Conservation (phyloP, 163 green algal species). For the Volvox carteri region DNA sequence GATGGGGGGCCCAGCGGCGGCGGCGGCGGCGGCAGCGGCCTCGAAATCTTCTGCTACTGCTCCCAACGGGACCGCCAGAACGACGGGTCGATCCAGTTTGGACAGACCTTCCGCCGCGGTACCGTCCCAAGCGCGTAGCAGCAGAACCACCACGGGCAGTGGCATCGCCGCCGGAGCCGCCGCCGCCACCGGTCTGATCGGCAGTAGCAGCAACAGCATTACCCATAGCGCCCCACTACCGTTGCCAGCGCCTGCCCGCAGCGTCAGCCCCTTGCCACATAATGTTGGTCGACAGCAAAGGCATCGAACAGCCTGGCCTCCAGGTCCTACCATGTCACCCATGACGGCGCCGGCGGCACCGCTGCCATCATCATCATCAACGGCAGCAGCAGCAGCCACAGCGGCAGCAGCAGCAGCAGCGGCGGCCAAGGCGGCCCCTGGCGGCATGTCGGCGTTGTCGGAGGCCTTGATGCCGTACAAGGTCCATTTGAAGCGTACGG, state of each 20-base stretch:
- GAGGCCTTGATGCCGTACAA: constrained; percentile 50
- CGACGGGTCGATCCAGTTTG: background rate
- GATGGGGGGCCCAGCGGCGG: too few relatives aligned
- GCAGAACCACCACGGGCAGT: background rate
- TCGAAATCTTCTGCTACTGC: background rate
- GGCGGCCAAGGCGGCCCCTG: background rate
- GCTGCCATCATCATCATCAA: background rate
- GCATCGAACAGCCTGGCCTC: background rate
- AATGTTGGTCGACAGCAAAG: constrained; percentile 7
- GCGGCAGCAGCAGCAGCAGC: background rate
- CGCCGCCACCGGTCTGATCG: background rate
- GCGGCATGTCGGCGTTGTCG: background rate
- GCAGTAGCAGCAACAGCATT: background rate
- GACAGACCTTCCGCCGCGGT: background rate
- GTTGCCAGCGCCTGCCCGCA: constrained; percentile 32
- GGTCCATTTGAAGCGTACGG: constrained; percentile 17
- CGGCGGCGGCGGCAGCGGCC: too few relatives aligned
- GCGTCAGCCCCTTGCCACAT: constrained; percentile 29
- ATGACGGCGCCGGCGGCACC: too few relatives aligned
- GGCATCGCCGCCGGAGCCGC: background rate
- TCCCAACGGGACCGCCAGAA: background rate
- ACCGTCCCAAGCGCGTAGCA: background rate
- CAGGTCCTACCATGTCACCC: too few relatives aligned
- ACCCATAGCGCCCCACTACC: background rate
- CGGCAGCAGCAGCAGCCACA: background rate